phyloP scores from a whole-genome alignment of 1,284 basidiomycete species.

The Chondrostereum purpureum region DNA sequence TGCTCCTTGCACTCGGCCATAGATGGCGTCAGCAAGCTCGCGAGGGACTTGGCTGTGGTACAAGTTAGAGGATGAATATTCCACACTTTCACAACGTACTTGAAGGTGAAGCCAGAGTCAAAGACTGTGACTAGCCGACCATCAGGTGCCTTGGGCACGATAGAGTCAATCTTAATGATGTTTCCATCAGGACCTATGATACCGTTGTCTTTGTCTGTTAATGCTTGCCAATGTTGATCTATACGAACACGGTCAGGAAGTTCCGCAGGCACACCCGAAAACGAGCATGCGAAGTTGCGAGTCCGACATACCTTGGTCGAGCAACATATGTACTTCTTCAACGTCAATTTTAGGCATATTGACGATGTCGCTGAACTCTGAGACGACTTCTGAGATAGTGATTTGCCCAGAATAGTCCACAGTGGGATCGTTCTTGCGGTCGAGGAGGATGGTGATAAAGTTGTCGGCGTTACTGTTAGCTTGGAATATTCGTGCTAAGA shows the following conservation, averaged over 20 bases:
- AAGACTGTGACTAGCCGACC: constrained; percentile 65
- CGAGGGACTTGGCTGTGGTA: constrained; percentile 55
- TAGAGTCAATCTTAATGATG: constrained; percentile 51
- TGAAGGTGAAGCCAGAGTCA: constrained; percentile 67
- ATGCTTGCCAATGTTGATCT: constrained; percentile 76
- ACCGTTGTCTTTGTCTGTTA: constrained; percentile 53
- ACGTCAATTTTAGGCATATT: constrained; percentile 59
- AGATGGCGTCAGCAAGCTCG: constrained; percentile 68
- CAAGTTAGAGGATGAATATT: constrained; percentile 12
- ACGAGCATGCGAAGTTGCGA: background rate
- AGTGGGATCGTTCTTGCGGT: constrained; percentile 47
- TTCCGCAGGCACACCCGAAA: background rate
- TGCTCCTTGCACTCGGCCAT: constrained; percentile 71
- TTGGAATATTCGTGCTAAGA: constrained; percentile 56
- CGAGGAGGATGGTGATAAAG: constrained; percentile 66
- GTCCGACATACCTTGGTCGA: constrained; percentile 38
- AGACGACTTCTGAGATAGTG: constrained; percentile 38
- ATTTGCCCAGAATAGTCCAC: constrained; percentile 28
- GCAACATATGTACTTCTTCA: constrained; percentile 52
- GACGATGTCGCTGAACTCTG: constrained; percentile 55
- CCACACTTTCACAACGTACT: too few relatives aligned
- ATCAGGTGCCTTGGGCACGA: constrained; percentile 58
- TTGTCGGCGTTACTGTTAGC: constrained; percentile 47
- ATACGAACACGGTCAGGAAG: constrained; percentile 14
- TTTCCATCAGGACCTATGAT: constrained; percentile 69